Evolutionary conservation across 31 red algal genomes (phyloP), one percentile per base, ranked within the genome.

Genomic region (Porphyra umbilicalis): DNA sequence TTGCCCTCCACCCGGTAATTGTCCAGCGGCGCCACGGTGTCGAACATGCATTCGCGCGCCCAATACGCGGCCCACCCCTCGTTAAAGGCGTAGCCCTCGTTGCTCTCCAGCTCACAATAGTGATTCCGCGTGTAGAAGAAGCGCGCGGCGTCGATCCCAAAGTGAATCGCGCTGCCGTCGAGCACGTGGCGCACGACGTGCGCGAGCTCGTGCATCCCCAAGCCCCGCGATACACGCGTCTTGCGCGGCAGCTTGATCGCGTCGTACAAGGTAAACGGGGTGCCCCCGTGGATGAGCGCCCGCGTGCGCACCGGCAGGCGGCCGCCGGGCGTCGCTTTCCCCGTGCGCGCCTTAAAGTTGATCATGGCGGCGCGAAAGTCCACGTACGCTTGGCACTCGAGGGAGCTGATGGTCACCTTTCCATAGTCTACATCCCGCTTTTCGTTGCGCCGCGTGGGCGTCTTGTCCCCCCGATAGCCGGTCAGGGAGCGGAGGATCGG

Each of bases 61-160:
- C 79, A 87, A 40, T 80, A 87, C 40, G 80, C 85, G 11, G 85
- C 85, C 85, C 85, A 87, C 9, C 85, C 85, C 39, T 87, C 85
- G 31, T 87, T 87, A 71, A 87, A 87, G 1, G 85, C 85, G 42
- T 81, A 87, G 0, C 85, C 85, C 6, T 76, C 34, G 33, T 87
- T 87, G 34, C 79, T 87, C 32, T 6, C 37, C 34, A 75, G 36
- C 15, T 7, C 68, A 71, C 85, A 87, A 20, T 75, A 68, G 37
- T 87, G 85, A 37, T 80, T 87, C 8, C 78, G 11, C 76, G 85
- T 80, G 40, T 87, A 87, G 8, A 3, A 35, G 20, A 81, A 87
- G 32, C 77, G 80, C 15, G 37, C 40, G 38, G 77, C 85, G 34
- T 87, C 85, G 6, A 81, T 87, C 39, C 76, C 25, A 35, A 87